Evolutionary conservation across 176 grass and related monocot species (phyloP), one percentile per base, ranked within the genome.

Genomic region (Oryza officinalis): DNA sequence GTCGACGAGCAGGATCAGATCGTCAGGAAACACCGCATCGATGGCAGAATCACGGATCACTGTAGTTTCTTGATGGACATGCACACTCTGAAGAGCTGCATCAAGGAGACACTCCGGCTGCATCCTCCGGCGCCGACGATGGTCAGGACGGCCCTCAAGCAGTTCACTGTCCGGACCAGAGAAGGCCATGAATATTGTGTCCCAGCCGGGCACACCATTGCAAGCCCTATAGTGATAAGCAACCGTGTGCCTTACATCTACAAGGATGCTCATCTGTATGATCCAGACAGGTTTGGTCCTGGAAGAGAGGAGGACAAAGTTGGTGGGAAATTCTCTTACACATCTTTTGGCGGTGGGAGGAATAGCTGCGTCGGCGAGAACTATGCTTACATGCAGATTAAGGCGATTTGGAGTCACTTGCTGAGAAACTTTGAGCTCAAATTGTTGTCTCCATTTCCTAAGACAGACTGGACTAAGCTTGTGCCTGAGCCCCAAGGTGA

Each of bases 1-100:
- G 3, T 85, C 3, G 60, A 87, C 25, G 92, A 94, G 80, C 92
- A 91, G 31, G 71, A 84, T 46, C 76, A 74, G 14, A 49, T 91
- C 8, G 11, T 87, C 37, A 63, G 5, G 10, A 78, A 60, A 27
- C 87, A 86, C 5, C 63, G 10, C 15, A 15, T 15, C 49, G 2
- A 20, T 6, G 50, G 50, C 50, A 86, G 10, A 26, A 77, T 46
- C 71, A 31, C 26, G 2, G 47, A 30, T 2, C 54, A 40, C 63
- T 66, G 15, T 12, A 2, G 26, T 1, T 3, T 15, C 27, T 8
- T 66, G 11, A 25, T 8, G 25, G 63, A 66, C 0, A 66, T 66
- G 63, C 4, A 13, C 25, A 28, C 5, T 12, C 26, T 66, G 25
- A 13, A 66, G 27, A 27, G 2, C 5, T 78, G 76, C 27, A 44